Evolutionary conservation across 2,329 filamentous ascomycete species (phyloP).

Genomic region (Emmonsia crescens): DNA sequence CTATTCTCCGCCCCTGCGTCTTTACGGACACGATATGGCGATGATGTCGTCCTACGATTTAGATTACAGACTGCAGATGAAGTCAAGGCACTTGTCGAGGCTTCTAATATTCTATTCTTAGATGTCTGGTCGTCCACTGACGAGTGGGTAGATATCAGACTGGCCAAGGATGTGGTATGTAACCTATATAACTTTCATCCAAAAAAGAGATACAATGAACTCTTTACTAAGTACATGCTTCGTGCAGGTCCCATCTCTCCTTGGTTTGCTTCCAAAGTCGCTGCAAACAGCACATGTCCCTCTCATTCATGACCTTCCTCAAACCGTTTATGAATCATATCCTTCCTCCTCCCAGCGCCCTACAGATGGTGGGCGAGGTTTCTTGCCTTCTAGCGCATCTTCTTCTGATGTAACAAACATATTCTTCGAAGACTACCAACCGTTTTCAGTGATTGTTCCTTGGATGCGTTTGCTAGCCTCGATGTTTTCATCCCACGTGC

Average conservation of each 20-base stretch:
- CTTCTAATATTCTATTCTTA: slow-evolving; percentile 63
- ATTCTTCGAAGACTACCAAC: slow-evolving; percentile 90
- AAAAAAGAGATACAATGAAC: slow-evolving; percentile 4
- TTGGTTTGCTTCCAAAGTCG: slow-evolving; percentile 65
- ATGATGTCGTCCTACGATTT: slow-evolving; percentile 84
- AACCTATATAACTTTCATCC: neutral
- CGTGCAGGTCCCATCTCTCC: slow-evolving; percentile 55
- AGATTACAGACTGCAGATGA: slow-evolving; percentile 58
- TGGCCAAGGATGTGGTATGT: slow-evolving; percentile 63
- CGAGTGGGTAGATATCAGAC: slow-evolving; percentile 72
- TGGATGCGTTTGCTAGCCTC: slow-evolving; percentile 88
- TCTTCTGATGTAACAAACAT: slow-evolving; percentile 45
- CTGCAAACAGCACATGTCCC: slow-evolving; percentile 61
- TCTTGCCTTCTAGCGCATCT: slow-evolving; percentile 23
- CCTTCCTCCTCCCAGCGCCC: slow-evolving; percentile 36
- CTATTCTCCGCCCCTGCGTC: slow-evolving; percentile 25
- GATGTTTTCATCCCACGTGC: slow-evolving; percentile 75
- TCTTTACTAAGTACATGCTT: neutral
- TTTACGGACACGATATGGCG: slow-evolving; percentile 50
- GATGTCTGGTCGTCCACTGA: slow-evolving; percentile 83
- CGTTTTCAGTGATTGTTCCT: slow-evolving; percentile 67
- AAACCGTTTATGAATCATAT: slow-evolving; percentile 66
- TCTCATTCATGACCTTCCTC: slow-evolving; percentile 69
- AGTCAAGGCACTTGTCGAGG: slow-evolving; percentile 59
- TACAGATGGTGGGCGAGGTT: slow-evolving; percentile 19